These are phyloP conservation scores for Candida incommunis DNA, from an alignment of 805 yeast genomes.

Conservation along the genomic window DNA sequence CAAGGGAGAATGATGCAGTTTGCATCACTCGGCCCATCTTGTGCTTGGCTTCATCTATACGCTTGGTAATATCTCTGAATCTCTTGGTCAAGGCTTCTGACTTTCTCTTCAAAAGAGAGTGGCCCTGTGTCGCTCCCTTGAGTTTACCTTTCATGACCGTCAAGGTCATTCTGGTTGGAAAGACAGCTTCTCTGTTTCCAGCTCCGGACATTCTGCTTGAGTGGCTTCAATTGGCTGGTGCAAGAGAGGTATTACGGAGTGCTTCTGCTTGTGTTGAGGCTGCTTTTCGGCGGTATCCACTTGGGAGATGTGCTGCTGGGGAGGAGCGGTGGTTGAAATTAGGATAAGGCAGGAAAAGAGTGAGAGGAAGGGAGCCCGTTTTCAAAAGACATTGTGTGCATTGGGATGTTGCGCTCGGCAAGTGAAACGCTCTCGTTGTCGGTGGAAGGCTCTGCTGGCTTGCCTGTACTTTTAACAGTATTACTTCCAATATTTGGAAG, in stretches of 20 bases:
- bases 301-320: neutral
- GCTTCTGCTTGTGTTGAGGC: neutral
- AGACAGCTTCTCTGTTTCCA: constrained; percentile 80
- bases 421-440: too few relatives aligned
- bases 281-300: neutral
- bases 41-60: constrained; percentile 89
- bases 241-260: neutral
- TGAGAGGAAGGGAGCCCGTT: too few relatives aligned
- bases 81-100: constrained; percentile 95
- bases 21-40: constrained; percentile 99
- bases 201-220: constrained; percentile 40
- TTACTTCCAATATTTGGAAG: too few relatives aligned
- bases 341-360: neutral
- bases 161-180: constrained; percentile 95
- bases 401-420: too few relatives aligned
- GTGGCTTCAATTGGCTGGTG: neutral
- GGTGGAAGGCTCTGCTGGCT: too few relatives aligned
- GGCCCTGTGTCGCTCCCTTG: constrained; percentile 96
- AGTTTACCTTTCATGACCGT: constrained; percentile 89
- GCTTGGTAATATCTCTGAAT: constrained; percentile 85
- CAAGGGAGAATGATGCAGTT: constrained; percentile 92
- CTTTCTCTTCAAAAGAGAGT: constrained; percentile 81
- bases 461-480: too few relatives aligned
- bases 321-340: neutral
- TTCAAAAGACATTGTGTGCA: too few relatives aligned